Percentiles rank a stretch among this genome's conserved stretches.
phyloP scores from a whole-genome alignment of 2,329 filamentous ascomycete genomes.

The Calycina marina region DNA sequence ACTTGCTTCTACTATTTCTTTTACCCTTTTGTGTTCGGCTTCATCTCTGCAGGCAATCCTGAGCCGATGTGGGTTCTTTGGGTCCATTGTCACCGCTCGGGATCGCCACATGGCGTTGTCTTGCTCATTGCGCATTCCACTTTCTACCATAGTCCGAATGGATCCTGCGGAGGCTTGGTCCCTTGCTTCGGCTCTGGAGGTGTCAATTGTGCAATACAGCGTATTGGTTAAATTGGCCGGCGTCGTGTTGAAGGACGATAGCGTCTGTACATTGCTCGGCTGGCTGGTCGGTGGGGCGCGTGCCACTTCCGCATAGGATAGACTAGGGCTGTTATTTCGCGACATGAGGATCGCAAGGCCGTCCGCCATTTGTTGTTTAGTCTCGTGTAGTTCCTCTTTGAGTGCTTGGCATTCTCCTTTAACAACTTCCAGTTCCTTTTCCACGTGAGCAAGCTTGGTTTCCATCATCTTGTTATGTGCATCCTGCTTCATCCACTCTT shows the following conservation, averaged over 20 bases:
- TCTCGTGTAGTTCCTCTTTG: conserved; percentile 1
- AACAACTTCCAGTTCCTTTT: conserved; percentile 1
- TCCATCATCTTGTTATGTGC: conserved; percentile 2
- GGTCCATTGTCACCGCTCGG: not conserved
- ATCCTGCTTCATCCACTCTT: conserved; percentile 1
- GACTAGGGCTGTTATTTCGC: conserved; percentile 1
- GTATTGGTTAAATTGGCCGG: not conserved
- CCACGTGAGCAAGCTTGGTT: not conserved
- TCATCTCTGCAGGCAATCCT: conserved; percentile 12
- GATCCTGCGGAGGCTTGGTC: not conserved
- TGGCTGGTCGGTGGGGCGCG: not conserved
- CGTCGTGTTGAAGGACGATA: not conserved
- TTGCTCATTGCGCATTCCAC: not conserved
- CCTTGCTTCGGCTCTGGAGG: not conserved
- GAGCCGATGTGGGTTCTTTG: not conserved
- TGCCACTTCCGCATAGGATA: not conserved
- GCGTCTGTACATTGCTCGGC: not conserved
- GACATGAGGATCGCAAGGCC: not conserved
- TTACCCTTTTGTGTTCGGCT: conserved; percentile 11
- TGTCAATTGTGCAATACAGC: not conserved
- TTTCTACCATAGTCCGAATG: not conserved
- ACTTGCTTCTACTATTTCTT: conserved; percentile 8
- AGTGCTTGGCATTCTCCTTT: too few species aligned
- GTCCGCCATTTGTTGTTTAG: conserved; percentile 1
- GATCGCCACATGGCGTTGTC: not conserved